Conservation (phyloP, 176 grass and related monocot species). For the Rhipidocladum racemiflorum region DNA sequence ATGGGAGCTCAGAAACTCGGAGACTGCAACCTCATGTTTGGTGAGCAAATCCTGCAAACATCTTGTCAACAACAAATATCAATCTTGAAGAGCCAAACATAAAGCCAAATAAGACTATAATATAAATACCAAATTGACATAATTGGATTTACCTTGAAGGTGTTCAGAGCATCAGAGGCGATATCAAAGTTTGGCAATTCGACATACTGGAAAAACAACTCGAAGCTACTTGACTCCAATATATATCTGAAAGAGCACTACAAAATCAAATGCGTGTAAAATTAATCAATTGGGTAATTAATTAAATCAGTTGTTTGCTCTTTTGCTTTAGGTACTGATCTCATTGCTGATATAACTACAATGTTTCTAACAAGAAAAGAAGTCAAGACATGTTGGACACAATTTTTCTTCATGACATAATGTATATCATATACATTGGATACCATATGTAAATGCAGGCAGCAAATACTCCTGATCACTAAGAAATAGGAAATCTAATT, state of each 20-base stretch:
- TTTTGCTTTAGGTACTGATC: slow-evolving; percentile 2
- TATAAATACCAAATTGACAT: slow-evolving; percentile 14
- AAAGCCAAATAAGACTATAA: neutral
- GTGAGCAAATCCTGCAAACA: slow-evolving; percentile 92
- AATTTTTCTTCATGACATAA: slow-evolving; percentile 17
- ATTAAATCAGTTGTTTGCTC: neutral
- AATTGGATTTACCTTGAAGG: slow-evolving; percentile 79
- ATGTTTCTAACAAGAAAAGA: slow-evolving; percentile 4
- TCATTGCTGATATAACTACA: slow-evolving; percentile 8
- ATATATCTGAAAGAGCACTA: slow-evolving; percentile 99
- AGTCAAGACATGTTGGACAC: neutral
- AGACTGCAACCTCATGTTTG: slow-evolving; percentile 80
- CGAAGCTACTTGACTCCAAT: slow-evolving; percentile 92
- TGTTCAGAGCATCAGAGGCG: slow-evolving; percentile 97
- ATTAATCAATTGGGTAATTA: slow-evolving; percentile 43
- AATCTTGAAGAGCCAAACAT: slow-evolving; percentile 14
- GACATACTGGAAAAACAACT: slow-evolving; percentile 96
- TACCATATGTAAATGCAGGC: neutral
- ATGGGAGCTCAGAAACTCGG: slow-evolving; percentile 69
- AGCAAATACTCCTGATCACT: neutral
- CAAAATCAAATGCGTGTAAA: slow-evolving; percentile 84
- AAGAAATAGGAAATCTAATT: neutral
- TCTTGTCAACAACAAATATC: slow-evolving; percentile 34
- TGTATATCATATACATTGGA: neutral
- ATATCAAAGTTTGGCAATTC: slow-evolving; percentile 99